phyloP scores from a whole-genome alignment of 2,329 filamentous ascomycete genomes.

The Xylariaceae sp. region DNA sequence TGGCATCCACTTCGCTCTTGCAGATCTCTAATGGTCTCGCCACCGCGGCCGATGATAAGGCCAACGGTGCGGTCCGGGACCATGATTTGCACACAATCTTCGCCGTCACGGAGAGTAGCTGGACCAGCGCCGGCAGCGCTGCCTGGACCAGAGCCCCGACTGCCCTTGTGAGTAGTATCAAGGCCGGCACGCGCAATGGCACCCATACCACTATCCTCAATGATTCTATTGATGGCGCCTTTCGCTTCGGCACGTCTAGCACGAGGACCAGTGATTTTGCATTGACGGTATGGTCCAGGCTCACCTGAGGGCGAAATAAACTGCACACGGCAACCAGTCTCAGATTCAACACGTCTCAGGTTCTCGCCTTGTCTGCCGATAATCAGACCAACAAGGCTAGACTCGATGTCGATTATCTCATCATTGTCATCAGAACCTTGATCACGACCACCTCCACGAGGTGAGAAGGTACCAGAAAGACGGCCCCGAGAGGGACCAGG shows the following conservation, averaged over 20 bases:
- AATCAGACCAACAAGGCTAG: conserved; percentile 79
- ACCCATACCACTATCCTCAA: conserved; percentile 72
- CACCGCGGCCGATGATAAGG: conserved; percentile 87
- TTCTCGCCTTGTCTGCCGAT: conserved; percentile 91
- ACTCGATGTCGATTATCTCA: conserved; percentile 82
- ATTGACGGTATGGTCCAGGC: conserved; percentile 69
- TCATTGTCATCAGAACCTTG: conserved; percentile 59
- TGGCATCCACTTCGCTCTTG: conserved; percentile 92
- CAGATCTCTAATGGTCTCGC: conserved; percentile 86
- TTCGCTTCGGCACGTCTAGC: conserved; percentile 71
- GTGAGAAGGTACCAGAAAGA: conserved; percentile 51
- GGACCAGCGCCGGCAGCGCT: conserved; percentile 27
- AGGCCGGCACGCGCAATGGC: conserved; percentile 43
- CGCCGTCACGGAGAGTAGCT: conserved; percentile 64
- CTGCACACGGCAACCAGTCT: conserved; percentile 79
- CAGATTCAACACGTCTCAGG: conserved; percentile 74
- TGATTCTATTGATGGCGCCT: conserved; percentile 77
- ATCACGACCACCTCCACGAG: conserved; percentile 45
- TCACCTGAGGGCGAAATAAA: conserved; percentile 73
- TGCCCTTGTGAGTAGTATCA: conserved; percentile 38
- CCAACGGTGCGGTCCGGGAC: conserved; percentile 90
- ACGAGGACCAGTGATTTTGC: conserved; percentile 74
- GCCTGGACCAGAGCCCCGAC: conserved; percentile 23
- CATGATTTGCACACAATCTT: conserved; percentile 88
- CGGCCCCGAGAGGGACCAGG: conserved; percentile 51